phyloP scores from a whole-genome alignment of 495 filamentous ascomycete species.

The Talaromyces thailandensis region DNA sequence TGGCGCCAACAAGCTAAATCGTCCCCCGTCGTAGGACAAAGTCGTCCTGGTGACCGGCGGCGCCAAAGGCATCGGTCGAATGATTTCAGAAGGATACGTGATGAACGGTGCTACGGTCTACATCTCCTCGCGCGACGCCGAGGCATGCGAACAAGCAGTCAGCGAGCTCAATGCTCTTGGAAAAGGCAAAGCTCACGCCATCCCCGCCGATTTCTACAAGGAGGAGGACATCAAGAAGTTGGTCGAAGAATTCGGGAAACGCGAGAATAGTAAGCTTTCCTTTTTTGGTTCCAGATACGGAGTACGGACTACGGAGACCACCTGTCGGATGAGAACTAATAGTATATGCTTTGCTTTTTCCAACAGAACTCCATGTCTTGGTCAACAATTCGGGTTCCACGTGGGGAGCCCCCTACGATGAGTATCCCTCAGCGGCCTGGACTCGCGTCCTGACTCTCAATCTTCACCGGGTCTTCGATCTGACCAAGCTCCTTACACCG shows the following conservation, averaged over 20 bases:
- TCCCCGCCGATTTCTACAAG: constrained; percentile 66
- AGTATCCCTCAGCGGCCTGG: constrained; percentile 62
- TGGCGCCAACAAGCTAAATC: constrained; percentile 32
- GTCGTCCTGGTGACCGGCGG: constrained; percentile 68
- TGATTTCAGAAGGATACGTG: constrained; percentile 74
- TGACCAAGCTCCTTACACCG: constrained; percentile 65
- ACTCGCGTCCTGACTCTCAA: constrained; percentile 70
- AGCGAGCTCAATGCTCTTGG: constrained; percentile 53
- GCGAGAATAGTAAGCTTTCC: constrained; percentile 47
- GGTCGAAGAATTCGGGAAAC: constrained; percentile 51
- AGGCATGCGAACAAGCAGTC: constrained; percentile 49
- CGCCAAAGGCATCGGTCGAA: constrained; percentile 64
- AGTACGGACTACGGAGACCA: neutral
- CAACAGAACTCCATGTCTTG: constrained; percentile 57
- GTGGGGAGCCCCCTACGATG: constrained; percentile 59
- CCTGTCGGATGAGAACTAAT: neutral
- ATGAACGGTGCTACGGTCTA: constrained; percentile 76
- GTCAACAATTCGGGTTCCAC: constrained; percentile 75
- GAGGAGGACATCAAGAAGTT: constrained; percentile 59
- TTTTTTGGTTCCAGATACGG: neutral
- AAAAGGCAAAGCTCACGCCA: constrained; percentile 52
- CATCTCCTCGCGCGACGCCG: constrained; percentile 65
- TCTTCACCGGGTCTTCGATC: constrained; percentile 69
- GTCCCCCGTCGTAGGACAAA: constrained; percentile 52
- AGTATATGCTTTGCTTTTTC: neutral